Evolutionary conservation across 768 basidiomycete species (phyloP), one percentile per base, ranked within the genome.

Genomic region (Trametes punicea): DNA sequence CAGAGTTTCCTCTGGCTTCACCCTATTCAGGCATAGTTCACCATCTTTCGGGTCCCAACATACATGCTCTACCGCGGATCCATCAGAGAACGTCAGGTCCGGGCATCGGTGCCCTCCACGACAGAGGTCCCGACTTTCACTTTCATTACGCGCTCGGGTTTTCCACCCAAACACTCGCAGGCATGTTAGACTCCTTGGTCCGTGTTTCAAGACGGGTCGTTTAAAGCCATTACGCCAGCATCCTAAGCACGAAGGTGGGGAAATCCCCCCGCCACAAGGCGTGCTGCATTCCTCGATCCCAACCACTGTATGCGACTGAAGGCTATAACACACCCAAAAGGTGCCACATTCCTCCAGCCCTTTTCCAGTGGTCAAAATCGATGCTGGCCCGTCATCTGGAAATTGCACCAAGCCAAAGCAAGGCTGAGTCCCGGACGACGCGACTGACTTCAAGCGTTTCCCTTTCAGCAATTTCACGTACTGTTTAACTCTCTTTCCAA

Each of bases 1-100:
- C 88, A 89, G 87, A 87, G 88, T 90, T 90, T 90, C 87, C 88
- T 87, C 87, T 90, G 88, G 87, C 88, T 89, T 88, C 84, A 79
- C 85, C 85, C 85, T 88, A 85, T 83, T 84, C 85, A 87, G 77
- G 80, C 84, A 88, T 87, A 87, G 84, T 87, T 87, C 85, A 87
- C 85, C 85, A 87, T 87, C 84, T 87, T 88, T 87, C 84, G 83
- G 86, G 84, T 87, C 85, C 84, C 82, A 87, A 82, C 86, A 84
- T 83, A 77, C 80, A 82, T 81, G 84, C 86, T 87, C 85, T 80
- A 84, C 84, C 82, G 79, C 84, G 77, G 82, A 81, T 73, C 82
- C 84, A 70, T 86, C 79, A 78, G 80, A 81, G 73, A 82, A 85
- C 77, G 74, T 85, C 82, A 67, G 79, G 81, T 82, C 82, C 79